Percentiles rank a stretch among this genome's conserved stretches.
Conservation (phyloP, 2,329 filamentous ascomycete species). For the Bisporella sp. region DNA sequence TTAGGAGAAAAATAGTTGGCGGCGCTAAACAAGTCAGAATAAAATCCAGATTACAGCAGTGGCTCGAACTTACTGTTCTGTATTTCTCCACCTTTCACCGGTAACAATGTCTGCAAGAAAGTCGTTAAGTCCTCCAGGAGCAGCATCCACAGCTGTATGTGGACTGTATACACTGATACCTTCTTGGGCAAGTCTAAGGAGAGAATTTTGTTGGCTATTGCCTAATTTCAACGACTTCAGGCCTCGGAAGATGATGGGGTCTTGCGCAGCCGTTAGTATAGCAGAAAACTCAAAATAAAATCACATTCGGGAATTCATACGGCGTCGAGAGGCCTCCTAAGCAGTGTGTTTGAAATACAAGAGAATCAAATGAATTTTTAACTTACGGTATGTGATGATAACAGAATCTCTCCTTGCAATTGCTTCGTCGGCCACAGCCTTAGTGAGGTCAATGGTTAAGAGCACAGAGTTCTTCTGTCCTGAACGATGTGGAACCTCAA, state of each 20-base stretch:
- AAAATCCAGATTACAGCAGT: background rate
- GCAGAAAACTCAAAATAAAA: background rate
- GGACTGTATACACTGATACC: slow-evolving; percentile 95
- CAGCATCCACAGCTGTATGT: slow-evolving; percentile 90
- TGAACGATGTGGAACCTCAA: slow-evolving; percentile 60
- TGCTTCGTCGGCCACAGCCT: slow-evolving; percentile 82
- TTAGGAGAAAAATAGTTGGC: slow-evolving; percentile 1
- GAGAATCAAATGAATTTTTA: background rate
- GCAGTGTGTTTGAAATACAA: background rate
- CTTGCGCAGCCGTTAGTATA: slow-evolving; percentile 35
- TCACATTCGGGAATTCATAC: too few relatives aligned
- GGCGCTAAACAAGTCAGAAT: slow-evolving; percentile 14
- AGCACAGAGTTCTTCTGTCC: slow-evolving; percentile 60
- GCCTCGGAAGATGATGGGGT: slow-evolving; percentile 93
- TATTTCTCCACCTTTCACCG: slow-evolving; percentile 32
- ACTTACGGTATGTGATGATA: slow-evolving; percentile 80
- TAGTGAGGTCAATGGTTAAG: slow-evolving; percentile 86
- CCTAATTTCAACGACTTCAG: slow-evolving; percentile 80
- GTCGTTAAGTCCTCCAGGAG: slow-evolving; percentile 77
- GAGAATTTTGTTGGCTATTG: slow-evolving; percentile 79
- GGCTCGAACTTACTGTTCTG: slow-evolving; percentile 1
- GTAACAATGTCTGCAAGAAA: slow-evolving; percentile 88
- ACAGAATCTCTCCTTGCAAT: slow-evolving; percentile 69
- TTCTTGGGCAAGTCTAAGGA: slow-evolving; percentile 74
- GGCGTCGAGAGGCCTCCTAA: too few relatives aligned